Conservation (phyloP, 441 rosid species). For the Syzygium syzygioides region DNA sequence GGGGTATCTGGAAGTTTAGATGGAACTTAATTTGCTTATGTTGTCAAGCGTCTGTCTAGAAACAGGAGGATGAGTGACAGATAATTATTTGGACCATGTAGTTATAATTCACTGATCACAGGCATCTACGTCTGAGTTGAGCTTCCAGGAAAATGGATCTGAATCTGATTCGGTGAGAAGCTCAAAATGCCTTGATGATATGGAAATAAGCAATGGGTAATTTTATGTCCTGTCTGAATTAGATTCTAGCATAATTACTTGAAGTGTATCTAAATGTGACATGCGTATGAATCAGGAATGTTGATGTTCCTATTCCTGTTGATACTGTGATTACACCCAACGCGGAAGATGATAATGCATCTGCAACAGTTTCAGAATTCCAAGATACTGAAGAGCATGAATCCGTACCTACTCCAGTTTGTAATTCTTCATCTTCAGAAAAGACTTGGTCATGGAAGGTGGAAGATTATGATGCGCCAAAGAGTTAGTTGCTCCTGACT, state of each 20-base stretch:
- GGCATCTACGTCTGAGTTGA: conserved; percentile 50
- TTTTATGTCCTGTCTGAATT: conserved; percentile 3
- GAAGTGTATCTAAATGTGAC: neutral
- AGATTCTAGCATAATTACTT: conserved; percentile 1
- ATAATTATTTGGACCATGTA: neutral
- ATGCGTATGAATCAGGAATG: conserved; percentile 43
- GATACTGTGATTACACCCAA: conserved; percentile 27
- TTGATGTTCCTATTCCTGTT: conserved; percentile 25
- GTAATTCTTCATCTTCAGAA: conserved; percentile 28
- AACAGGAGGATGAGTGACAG: neutral
- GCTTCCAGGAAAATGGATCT: conserved; percentile 48
- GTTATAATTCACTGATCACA: conserved; percentile 16
- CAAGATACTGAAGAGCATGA: conserved; percentile 26
- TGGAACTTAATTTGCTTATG: neutral
- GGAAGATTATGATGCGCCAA: conserved; percentile 63
- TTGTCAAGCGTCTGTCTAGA: neutral
- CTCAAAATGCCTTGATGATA: conserved; percentile 25
- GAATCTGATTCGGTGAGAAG: conserved; percentile 35
- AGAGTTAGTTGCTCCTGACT: conserved; percentile 40
- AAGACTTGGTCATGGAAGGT: conserved; percentile 40
- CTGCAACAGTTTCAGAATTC: conserved; percentile 16
- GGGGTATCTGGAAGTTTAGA: neutral
- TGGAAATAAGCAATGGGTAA: conserved; percentile 48
- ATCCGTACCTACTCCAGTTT: conserved; percentile 22
- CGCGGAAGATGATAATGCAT: conserved; percentile 30